Evolutionary conservation across 805 yeast genomes (phyloP), one percentile per base, ranked within the genome.

Genomic region (Priceomyces fermenticarens): DNA sequence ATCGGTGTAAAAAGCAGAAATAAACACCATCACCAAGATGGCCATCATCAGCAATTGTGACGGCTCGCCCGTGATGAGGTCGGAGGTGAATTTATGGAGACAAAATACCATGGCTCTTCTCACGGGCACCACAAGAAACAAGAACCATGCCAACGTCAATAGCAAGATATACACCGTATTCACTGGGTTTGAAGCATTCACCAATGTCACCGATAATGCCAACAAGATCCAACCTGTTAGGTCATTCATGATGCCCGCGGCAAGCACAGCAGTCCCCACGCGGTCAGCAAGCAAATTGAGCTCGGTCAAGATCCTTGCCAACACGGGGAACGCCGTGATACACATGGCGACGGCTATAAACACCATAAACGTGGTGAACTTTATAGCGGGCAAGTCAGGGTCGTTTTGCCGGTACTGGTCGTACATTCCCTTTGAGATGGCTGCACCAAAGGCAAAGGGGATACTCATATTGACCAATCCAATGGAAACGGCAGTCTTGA

Each of bases 301-400:
- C 54, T 85, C 91, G 4, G 88, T 81, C 47, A 86, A 63, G 20
- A 86, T 86, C 55, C 95, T 78, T 1, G 87, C 91, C 46, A 86
- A 63, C 2, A 86, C 95, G 0, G 95, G 95, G 59, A 86, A 82
- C 0, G 95, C 95, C 3, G 95, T 86, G 48, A 86, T 84, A 47
- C 91, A 80, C 72, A 85, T 73, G 2, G 95, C 91, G 10, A 84
- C 88, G 2, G 91, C 90, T 38, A 86, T 81, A 51, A 86, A 86
- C 9, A 85, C 85, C 83, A 83, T 80, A 51, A 73, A 86, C 0
- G 88, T 83, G 10, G 90, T 81, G 55, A 85, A 85, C 40, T 79
- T 68, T 28, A 81, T 68, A 3, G 58, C 55, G 4, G 63, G 61
- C 30, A 54, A 45, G 1, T 49, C 59, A 16, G 45, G 35, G 17